Base-by-base conservation (phyloP, 2,329 filamentous ascomycete genomes). In the Fusarium luffae region DNA sequence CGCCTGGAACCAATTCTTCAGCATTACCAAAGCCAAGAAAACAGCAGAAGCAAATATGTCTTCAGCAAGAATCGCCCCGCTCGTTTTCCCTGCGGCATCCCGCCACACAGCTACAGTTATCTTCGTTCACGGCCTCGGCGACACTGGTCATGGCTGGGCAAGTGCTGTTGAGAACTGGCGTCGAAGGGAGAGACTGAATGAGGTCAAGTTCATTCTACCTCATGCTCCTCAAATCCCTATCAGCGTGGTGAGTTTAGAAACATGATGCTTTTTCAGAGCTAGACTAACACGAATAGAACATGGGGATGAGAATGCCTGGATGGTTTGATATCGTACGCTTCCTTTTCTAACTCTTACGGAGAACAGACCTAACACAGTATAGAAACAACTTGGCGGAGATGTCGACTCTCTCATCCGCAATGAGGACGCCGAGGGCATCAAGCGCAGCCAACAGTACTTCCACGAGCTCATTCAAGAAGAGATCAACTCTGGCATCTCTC, bases 61-160 rank as follows among this genome's bases (percentile, higher is more conserved):
- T 16, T 44, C 59, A 34, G 68, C 57, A 43, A 71, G 71, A 54
- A 44, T 78, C 25, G 78, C 81, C 18, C 88, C 89, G 16, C 84
- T 96, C 57, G 86, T 96, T 21, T 90, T 97, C 64, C 93, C 93
- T 28, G 93, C 94, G 42, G 83, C 92, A 34, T 92, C 88, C 77
- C 89, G 89, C 77, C 96, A 98, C 82, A 98, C 96, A 40, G 94
- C 94, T 25, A 98, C 95, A 5, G 92, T 98, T 75, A 98, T 99
- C 76, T 94, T 98, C 81, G 87, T 93, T 54, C 96, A 99, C 79
- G 96, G 96, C 16, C 85, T 99, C 41, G 96, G 96, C 68, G 96
- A 98, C 78, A 91, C 86, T 30, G 92, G 92, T 44, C 84, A 88
- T 71, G 92, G 92, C 72, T 95, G 93, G 94, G 87, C 92, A 46